Evolutionary conservation across 306 rosid genomes (phyloP).

Genomic region (Fragaria ananassa): DNA sequence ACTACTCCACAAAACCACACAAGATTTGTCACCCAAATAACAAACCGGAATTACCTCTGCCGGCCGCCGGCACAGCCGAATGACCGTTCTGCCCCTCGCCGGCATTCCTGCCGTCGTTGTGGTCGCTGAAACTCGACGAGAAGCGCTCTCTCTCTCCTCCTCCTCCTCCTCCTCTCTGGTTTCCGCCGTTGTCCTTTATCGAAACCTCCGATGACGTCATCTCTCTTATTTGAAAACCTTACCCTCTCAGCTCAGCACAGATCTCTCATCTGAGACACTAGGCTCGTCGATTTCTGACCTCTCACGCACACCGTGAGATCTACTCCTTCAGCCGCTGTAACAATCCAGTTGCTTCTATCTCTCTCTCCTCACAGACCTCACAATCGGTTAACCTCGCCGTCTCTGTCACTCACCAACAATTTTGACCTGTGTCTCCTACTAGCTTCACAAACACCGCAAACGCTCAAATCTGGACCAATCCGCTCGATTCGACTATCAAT

Average conservation of each 20-base stretch:
- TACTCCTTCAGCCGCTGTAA: not conserved
- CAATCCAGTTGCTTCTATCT: not conserved
- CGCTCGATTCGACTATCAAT: conserved; percentile 10
- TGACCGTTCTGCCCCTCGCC: conserved; percentile 40
- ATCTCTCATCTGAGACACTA: conserved; percentile 53
- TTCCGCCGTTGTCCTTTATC: conserved; percentile 46
- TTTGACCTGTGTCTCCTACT: conserved; percentile 2
- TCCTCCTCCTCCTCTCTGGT: conserved; percentile 42
- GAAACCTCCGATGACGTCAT: conserved; percentile 72
- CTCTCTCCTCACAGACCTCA: not conserved
- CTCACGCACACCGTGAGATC: conserved; percentile 2
- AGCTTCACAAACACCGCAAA: not conserved
- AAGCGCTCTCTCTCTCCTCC: conserved; percentile 33
- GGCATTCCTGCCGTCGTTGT: conserved; percentile 27
- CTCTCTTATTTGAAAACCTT: conserved; percentile 3
- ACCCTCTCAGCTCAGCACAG: conserved; percentile 50
- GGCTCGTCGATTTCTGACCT: conserved; percentile 7
- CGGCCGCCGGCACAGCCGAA: conserved; percentile 22
- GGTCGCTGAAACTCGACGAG: conserved; percentile 31
- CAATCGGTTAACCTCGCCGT: conserved; percentile 10
- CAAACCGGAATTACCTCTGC: conserved; percentile 39
- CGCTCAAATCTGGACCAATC: conserved; percentile 6
- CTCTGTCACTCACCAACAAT: conserved; percentile 7
- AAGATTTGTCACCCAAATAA: not conserved
- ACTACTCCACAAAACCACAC: not conserved